A percentile compares a stretch with the other conserved stretches of the same genome.
These are phyloP conservation scores for Talaromyces islandicus DNA, from an alignment of 2,329 filamentous ascomycete species.

Conservation along the genomic window DNA sequence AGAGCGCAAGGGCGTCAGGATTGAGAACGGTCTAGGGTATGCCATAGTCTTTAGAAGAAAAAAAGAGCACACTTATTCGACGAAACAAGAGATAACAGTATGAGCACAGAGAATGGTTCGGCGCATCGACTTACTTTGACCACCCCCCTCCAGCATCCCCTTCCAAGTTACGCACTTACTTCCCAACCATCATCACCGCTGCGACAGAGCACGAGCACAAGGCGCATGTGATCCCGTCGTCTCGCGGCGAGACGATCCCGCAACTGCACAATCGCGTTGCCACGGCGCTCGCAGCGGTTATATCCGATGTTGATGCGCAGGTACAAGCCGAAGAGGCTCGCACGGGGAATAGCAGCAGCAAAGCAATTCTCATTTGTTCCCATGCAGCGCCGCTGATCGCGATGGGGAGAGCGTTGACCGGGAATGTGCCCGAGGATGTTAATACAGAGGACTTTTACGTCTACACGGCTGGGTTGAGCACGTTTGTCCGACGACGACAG, in stretches of 20 bases:
- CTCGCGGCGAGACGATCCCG: slow-evolving; percentile 70
- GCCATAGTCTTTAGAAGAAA: not conserved
- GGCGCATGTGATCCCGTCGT: slow-evolving; percentile 61
- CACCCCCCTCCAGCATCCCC: slow-evolving; percentile 72
- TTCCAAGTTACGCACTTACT: slow-evolving; percentile 58
- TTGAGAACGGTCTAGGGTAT: slow-evolving; percentile 50
- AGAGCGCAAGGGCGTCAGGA: slow-evolving; percentile 36
- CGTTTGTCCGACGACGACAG: slow-evolving; percentile 49
- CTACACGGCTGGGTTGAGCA: slow-evolving; percentile 75
- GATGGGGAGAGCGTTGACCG: slow-evolving; percentile 75
- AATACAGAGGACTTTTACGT: slow-evolving; percentile 75
- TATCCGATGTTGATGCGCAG: slow-evolving; percentile 63
- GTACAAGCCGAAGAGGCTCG: slow-evolving; percentile 31
- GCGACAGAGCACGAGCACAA: slow-evolving; percentile 44
- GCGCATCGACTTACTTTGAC: slow-evolving; percentile 68
- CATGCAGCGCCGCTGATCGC: slow-evolving; percentile 89
- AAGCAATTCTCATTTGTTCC: slow-evolving; percentile 70
- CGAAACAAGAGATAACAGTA: not conserved
- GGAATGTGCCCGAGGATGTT: slow-evolving; percentile 64
- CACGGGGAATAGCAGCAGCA: slow-evolving; percentile 29
- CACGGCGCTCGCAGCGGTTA: slow-evolving; percentile 62
- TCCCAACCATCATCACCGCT: slow-evolving; percentile 47
- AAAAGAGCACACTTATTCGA: too few relatives aligned
- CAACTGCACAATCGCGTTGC: slow-evolving; percentile 77
- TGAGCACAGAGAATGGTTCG: slow-evolving; percentile 75